Base-by-base conservation (phyloP, 768 basidiomycete genomes). In the Russula olivacea region DNA sequence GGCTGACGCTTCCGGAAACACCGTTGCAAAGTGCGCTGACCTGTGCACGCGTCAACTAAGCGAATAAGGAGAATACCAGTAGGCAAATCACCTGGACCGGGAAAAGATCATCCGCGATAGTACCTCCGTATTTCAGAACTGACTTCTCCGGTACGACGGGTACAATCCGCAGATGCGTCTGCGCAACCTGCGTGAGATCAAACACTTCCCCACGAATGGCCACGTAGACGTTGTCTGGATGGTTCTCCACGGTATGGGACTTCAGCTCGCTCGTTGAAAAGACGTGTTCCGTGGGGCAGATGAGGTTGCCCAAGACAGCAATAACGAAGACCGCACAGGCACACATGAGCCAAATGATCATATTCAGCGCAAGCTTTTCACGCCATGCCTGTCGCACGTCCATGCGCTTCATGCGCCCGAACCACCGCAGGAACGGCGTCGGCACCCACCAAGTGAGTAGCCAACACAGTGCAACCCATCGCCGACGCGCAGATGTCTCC, bases 381-480 rank as follows among this genome's bases (percentile, higher is more conserved):
- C 96, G 79, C 97, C 97, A 99, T 1, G 97, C 97, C 74, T 98
- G 93, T 28, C 89, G 84, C 25, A 99, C 81, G 69, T 99, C 97
- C 66, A 88, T 73, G 8, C 96, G 88, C 76, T 98, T 97, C 94
- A 98, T 97, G 32, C 91, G 81, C 1, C 96, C 94, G 58, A 91
- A 65, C 72, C 82, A 85, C 11, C 74, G 79, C 48, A 99, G 76
- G 55, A 86, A 74, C 3, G 80, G 80, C 14, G 81, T 85, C 0
- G 96, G 97, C 6, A 93, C 75, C 92, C 93, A 98, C 79, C 82
- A 99, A 1, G 97, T 99, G 56, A 98, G 77, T 17, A 91, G 72
- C 89, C 92, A 93, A 68, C 89, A 92, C 0, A 98, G 74, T 19
- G 81, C 78, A 10, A 97, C 88, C 97, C 97, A 99, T 55, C 88